Conservation (phyloP, 2,329 filamentous ascomycete species). For the Ophiosphaerella korrae region DNA sequence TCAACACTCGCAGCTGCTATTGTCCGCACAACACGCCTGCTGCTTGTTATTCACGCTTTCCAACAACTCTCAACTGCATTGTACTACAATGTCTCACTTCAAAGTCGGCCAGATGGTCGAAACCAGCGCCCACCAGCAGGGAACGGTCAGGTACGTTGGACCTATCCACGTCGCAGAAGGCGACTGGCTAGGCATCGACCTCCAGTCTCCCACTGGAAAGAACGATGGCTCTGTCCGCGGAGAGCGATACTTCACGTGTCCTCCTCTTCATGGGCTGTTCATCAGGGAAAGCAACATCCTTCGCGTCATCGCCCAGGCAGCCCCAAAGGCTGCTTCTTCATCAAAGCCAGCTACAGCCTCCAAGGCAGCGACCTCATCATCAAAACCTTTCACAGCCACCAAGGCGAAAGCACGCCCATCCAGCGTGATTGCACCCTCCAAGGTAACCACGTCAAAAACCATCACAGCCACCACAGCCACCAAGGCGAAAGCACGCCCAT, state of each 20-base stretch:
- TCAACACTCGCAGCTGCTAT: too few relatives aligned
- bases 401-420: constrained; percentile 25
- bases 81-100: constrained; percentile 31
- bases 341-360: constrained; percentile 14
- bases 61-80: constrained; percentile 6
- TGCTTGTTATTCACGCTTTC: constrained; percentile 1
- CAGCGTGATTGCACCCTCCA: constrained; percentile 20
- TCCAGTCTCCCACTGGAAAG: constrained; percentile 82
- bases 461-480: background rate
- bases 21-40: constrained; percentile 18
- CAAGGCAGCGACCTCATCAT: too few relatives aligned
- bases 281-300: constrained; percentile 73
- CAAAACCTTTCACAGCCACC: too few relatives aligned
- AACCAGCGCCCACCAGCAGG: constrained; percentile 78
- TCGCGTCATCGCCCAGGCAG: constrained; percentile 52
- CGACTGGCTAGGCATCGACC: constrained; percentile 88
- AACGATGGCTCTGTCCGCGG: constrained; percentile 93
- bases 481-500: constrained; percentile 23
- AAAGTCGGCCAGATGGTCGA: constrained; percentile 73
- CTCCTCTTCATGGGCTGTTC: constrained; percentile 78
- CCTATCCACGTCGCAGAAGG: constrained; percentile 80
- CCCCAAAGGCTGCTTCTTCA: constrained; percentile 41
- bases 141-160: constrained; percentile 79
- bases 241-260: constrained; percentile 85
- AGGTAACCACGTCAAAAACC: too few relatives aligned